phyloP scores from a whole-genome alignment of 805 yeast species.

The Hanseniaspora guilliermondii region DNA sequence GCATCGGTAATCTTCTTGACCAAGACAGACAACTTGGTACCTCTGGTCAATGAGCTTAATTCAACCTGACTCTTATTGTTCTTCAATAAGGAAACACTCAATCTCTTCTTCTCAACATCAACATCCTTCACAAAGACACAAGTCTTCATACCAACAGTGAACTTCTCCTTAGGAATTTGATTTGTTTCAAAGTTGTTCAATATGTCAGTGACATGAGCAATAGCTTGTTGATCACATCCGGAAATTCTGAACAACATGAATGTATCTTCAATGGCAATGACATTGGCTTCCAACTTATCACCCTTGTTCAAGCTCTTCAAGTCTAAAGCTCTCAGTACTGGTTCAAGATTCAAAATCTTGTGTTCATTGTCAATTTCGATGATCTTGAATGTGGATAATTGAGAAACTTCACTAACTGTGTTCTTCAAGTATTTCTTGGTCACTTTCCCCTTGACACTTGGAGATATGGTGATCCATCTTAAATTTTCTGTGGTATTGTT shows the following conservation, averaged over 20 bases:
- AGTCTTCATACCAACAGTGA: slow-evolving; percentile 36
- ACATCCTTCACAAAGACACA: slow-evolving; percentile 39
- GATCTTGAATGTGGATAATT: slow-evolving; percentile 3
- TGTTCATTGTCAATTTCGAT: slow-evolving; percentile 1
- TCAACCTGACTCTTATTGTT: slow-evolving; percentile 33
- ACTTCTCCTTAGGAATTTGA: not conserved
- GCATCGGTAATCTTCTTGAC: slow-evolving; percentile 60
- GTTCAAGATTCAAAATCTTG: not conserved
- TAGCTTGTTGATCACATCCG: slow-evolving; percentile 42
- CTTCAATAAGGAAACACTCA: slow-evolving; percentile 54
- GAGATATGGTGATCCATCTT: slow-evolving; percentile 59
- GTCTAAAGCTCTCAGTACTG: not conserved
- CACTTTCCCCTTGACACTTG: slow-evolving; percentile 53
- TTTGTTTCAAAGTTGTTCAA: slow-evolving; percentile 39
- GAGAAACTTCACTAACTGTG: not conserved
- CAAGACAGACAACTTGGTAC: slow-evolving; percentile 71
- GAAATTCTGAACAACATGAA: slow-evolving; percentile 60
- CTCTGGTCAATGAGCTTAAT: slow-evolving; percentile 46
- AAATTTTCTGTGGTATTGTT: slow-evolving; percentile 50
- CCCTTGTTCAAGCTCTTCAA: slow-evolving; percentile 43
- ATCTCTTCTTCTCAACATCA: slow-evolving; percentile 28
- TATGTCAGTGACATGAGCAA: slow-evolving; percentile 66
- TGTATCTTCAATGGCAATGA: slow-evolving; percentile 45
- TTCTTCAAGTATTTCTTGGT: not conserved
- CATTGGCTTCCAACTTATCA: slow-evolving; percentile 45